phyloP scores from a whole-genome alignment of 129 eudicot species.

The Flaveria robusta region DNA sequence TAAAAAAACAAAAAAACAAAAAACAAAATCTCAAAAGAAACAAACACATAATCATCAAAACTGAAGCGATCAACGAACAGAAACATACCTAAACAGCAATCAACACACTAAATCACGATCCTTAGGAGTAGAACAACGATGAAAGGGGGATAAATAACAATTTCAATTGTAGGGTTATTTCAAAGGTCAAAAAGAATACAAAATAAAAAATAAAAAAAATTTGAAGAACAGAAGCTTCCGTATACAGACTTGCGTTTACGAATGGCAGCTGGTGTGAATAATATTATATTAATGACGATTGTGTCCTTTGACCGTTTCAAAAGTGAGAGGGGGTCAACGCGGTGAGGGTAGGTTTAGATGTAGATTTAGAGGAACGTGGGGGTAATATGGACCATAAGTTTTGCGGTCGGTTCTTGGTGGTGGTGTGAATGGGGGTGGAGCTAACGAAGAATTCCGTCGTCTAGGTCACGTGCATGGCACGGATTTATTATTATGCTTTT shows the following conservation, averaged over 20 bases:
- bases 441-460: not conserved
- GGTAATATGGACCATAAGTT: conserved; percentile 32
- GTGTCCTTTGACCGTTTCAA: conserved; percentile 29
- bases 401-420: conserved; percentile 20
- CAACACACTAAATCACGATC: conserved; percentile 8
- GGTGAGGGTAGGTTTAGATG: conserved; percentile 20
- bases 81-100: conserved; percentile 26
- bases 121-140: conserved; percentile 4
- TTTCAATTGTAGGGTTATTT: not conserved
- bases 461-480: conserved; percentile 39
- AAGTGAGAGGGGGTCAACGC: not conserved
- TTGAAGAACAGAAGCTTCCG: conserved; percentile 36
- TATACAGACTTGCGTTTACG: conserved; percentile 38
- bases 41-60: conserved; percentile 12
- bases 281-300: conserved; percentile 7
- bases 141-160: conserved; percentile 3
- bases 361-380: conserved; percentile 24
- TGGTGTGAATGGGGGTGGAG: conserved; percentile 20
- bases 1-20: not conserved
- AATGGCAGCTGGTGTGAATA: conserved; percentile 28
- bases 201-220: not conserved
- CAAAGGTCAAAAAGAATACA: conserved; percentile 36
- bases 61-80: not conserved
- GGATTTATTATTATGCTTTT: too few relatives aligned
- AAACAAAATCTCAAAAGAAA: not conserved